phyloP scores from a whole-genome alignment of 208 protist genomes.

The Naegleria lovaniensis region DNA sequence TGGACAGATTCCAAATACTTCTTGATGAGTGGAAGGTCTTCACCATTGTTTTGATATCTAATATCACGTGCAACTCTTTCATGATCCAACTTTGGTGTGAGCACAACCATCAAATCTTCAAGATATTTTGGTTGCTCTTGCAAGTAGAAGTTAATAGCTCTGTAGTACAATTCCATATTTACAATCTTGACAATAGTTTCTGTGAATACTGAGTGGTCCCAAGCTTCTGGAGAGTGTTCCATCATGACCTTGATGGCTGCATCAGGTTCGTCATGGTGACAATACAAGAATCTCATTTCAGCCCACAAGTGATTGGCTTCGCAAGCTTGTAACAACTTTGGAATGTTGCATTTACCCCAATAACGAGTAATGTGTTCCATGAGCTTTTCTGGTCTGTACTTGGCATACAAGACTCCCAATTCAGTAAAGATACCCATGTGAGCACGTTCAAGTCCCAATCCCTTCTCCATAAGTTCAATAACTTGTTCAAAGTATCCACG shows the following conservation, averaged over 20 bases:
- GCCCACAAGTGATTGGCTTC: constrained; percentile 90
- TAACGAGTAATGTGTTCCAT: constrained; percentile 98
- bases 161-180: constrained; percentile 94
- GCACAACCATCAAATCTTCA: constrained; percentile 87
- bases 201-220: constrained; percentile 96
- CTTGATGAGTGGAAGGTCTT: constrained; percentile 85
- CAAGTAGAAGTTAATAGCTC: constrained; percentile 94
- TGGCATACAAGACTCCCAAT: constrained; percentile 96
- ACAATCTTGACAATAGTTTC: constrained; percentile 86
- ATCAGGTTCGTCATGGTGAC: constrained; percentile 97
- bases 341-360: constrained; percentile 90
- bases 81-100: constrained; percentile 90
- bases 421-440: constrained; percentile 99
- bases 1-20: constrained; percentile 92
- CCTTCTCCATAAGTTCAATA: constrained; percentile 86
- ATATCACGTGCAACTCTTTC: constrained; percentile 88
- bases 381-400: constrained; percentile 97
- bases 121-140: constrained; percentile 77
- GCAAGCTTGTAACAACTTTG: constrained; percentile 88
- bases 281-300: constrained; percentile 88
- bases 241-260: constrained; percentile 95
- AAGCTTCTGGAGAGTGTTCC: constrained; percentile 89
- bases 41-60: constrained; percentile 43
- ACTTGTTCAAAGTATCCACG: constrained; percentile 88
- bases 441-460: constrained; percentile 82